Evolutionary conservation across 2,329 filamentous ascomycete genomes (phyloP).

Genomic region (Trichophyton rubrum): DNA sequence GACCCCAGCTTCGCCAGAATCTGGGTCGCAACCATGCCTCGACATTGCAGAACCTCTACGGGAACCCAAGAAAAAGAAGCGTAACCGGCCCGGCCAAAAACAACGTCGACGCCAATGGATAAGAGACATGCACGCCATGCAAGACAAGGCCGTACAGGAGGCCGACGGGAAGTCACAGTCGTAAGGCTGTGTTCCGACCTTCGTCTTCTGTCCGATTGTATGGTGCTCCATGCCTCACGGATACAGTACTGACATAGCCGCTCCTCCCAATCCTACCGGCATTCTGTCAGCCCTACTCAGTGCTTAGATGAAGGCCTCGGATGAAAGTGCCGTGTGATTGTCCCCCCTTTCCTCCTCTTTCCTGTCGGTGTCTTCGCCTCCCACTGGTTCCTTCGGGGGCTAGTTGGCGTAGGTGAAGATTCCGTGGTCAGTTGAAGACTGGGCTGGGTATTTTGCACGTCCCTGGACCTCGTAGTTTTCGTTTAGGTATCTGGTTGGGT

Average conservation of each 20-base stretch:
- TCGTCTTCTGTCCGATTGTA: background rate
- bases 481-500: background rate
- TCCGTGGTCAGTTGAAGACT: background rate
- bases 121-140: background rate
- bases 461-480: background rate
- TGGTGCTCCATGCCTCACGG: background rate
- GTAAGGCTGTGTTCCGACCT: background rate
- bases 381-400: background rate
- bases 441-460: background rate
- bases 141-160: background rate
- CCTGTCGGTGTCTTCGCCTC: background rate
- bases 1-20: background rate
- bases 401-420: background rate
- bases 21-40: background rate
- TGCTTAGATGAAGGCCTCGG: background rate
- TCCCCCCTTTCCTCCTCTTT: background rate
- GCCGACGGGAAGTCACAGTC: background rate
- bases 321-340: background rate
- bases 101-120: background rate
- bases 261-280: background rate
- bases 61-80: constrained; percentile 4
- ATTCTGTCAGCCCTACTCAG: background rate
- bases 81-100: constrained; percentile 1
- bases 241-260: background rate
- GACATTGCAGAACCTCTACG: background rate